Evolutionary conservation across 805 yeast species (phyloP).

Genomic region (Wickerhamiella azyma): DNA sequence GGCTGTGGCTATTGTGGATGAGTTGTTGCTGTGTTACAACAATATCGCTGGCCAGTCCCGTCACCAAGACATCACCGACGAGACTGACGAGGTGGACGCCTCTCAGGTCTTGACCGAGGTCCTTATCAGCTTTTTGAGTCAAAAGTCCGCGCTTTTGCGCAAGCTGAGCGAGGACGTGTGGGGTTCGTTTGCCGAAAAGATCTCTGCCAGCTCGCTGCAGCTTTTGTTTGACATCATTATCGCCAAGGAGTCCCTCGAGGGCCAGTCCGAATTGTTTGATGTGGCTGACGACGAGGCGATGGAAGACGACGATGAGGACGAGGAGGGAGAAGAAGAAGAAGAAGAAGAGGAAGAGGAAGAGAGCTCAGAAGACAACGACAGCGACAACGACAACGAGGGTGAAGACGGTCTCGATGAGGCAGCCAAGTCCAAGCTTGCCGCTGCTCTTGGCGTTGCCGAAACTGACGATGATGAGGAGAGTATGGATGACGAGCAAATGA

Average conservation of each 20-base stretch:
- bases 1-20: conserved; percentile 59
- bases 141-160: conserved; percentile 43
- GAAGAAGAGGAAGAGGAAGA: conserved; percentile 28
- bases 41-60: conserved; percentile 29
- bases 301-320: conserved; percentile 26
- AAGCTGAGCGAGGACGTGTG: conserved; percentile 43
- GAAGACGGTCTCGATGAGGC: conserved; percentile 16
- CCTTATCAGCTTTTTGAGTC: conserved; percentile 41
- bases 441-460: conserved; percentile 16
- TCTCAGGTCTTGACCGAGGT: conserved; percentile 45
- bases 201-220: conserved; percentile 34
- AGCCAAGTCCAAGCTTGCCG: conserved; percentile 17
- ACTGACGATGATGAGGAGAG: conserved; percentile 49
- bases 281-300: conserved; percentile 39
- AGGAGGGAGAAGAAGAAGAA: conserved; percentile 31
- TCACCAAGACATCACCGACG: conserved; percentile 25
- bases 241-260: conserved; percentile 68
- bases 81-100: conserved; percentile 29
- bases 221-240: conserved; percentile 41
- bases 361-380: conserved; percentile 27
- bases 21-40: conserved; percentile 48
- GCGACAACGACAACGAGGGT: conserved; percentile 28
- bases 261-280: conserved; percentile 64
- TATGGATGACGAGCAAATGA: conserved; percentile 94
- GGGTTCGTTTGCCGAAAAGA: conserved; percentile 39